Evolutionary conservation across 2,329 filamentous ascomycete species (phyloP), one percentile per base, ranked within the genome.

Genomic region (Orbilia oligospora): DNA sequence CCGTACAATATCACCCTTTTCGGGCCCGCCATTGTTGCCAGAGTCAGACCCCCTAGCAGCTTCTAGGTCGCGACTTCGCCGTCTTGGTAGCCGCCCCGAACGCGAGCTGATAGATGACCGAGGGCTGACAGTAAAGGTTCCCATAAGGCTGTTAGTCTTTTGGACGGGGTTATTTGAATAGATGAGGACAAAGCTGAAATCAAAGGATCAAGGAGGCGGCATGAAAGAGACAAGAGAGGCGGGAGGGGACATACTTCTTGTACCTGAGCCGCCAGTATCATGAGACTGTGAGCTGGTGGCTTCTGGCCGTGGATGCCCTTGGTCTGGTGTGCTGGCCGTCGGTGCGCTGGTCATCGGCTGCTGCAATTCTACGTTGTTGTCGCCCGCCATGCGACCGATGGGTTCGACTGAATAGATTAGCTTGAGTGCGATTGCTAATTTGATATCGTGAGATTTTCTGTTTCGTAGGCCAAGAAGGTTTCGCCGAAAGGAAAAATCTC

Each of bases 121-220:
- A 16, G 73, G 67, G 24, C 73, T 77, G 41, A 71, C 68, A 5
- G 73, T 36, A 20, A 67, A 71, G 9, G 73, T 77, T 68, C 73
- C 73, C 73, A 77, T 77, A 64, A 49, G 73, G 67, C 67, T 55
- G 73, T 77, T 65, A 77, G 67, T 38, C 71, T 76, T 41, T 71
- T 9, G 55, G 36, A 44, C 38, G 24, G n/a, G n/a, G 14, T 58
- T 41, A 14, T 12, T 44, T 55, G 48, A 58, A 9, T 24, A 36
- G 44, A 16, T 46, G 36, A 48, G 0, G 22, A 44, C 20, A 24
- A 46, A 41, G 63, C 30, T 14, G 27, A 36, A 69, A 56, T 27
- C 41, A 24, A 66, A 46, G 58, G 58, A 77, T 56, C 38, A 63
- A 67, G 44, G 16, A 38, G 38, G 27, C 22, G 46, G n/a, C 44